Evolutionary conservation across 768 basidiomycete genomes (phyloP).

Genomic region (Steccherinum ochraceum): DNA sequence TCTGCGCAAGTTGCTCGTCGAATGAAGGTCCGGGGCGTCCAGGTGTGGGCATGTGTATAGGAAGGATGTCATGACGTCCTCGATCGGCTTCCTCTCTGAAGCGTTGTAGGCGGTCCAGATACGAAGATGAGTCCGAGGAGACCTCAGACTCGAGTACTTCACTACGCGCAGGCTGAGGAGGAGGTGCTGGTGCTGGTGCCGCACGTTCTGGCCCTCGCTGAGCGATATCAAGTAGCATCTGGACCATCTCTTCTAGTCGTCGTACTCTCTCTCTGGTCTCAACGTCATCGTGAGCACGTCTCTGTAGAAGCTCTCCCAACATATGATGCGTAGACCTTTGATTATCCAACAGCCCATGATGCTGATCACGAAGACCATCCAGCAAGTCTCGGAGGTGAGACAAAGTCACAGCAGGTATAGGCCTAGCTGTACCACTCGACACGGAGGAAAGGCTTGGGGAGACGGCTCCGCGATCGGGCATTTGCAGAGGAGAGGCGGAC

Average conservation of each 20-base stretch:
- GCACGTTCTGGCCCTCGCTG: slow-evolving; percentile 5
- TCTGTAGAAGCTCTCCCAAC: slow-evolving; percentile 54
- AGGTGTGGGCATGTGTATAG: slow-evolving; percentile 41
- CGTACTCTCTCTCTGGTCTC: slow-evolving; percentile 7
- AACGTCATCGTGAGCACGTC: slow-evolving; percentile 35
- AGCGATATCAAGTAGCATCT: not conserved
- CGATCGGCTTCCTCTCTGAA: slow-evolving; percentile 15
- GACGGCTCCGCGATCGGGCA: not conserved
- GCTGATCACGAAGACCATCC: slow-evolving; percentile 50
- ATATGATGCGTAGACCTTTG: slow-evolving; percentile 55
- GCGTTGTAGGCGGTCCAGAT: slow-evolving; percentile 15
- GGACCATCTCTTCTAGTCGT: slow-evolving; percentile 12
- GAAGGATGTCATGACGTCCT: slow-evolving; percentile 22
- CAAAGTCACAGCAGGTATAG: slow-evolving; percentile 26
- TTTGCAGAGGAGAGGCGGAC: not conserved
- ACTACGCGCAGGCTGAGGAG: slow-evolving; percentile 11
- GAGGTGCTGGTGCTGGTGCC: slow-evolving; percentile 1
- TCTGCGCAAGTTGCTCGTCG: slow-evolving; percentile 53
- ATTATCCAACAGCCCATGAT: slow-evolving; percentile 52
- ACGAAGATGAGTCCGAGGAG: slow-evolving; percentile 21
- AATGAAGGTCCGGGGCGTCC: slow-evolving; percentile 43
- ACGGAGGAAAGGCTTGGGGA: slow-evolving; percentile 28
- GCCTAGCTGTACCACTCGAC: slow-evolving; percentile 31
- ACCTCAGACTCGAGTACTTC: slow-evolving; percentile 25
- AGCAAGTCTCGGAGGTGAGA: slow-evolving; percentile 48